Evolutionary conservation across 164 flowering plant species (phyloP).

Genomic region (Tinospora cordifolia): DNA sequence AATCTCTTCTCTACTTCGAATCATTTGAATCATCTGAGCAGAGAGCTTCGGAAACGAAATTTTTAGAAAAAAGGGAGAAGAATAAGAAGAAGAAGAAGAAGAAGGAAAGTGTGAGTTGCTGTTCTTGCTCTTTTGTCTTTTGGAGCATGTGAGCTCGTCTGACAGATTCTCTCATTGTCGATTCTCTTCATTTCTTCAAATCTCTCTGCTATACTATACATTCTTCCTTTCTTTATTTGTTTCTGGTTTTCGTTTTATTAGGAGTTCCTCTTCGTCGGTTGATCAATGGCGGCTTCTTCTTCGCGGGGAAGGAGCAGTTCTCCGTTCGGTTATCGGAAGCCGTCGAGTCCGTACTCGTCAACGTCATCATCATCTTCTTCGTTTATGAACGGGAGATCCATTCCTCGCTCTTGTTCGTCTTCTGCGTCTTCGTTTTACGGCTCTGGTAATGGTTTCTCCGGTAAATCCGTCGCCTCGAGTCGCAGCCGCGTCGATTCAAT

Average conservation of each 20-base stretch:
- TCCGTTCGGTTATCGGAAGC: constrained; percentile 60
- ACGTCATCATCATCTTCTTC: constrained; percentile 72
- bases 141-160: constrained; percentile 51
- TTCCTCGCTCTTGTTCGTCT: constrained; percentile 66
- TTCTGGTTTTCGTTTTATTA: constrained; percentile 12
- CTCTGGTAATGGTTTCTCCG: constrained; percentile 30
- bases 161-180: constrained; percentile 27
- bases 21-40: neutral
- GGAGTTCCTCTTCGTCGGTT: constrained; percentile 2
- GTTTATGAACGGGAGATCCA: constrained; percentile 36
- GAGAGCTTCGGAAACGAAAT: no score
- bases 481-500: constrained; percentile 37
- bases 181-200: constrained; percentile 12
- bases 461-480: constrained; percentile 61
- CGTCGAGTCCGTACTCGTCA: constrained; percentile 60
- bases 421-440: constrained; percentile 49
- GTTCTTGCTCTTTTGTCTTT: constrained; percentile 27
- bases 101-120: constrained; percentile 11
- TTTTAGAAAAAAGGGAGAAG: no score
- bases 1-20: neutral
- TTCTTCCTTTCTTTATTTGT: neutral
- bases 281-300: constrained; percentile 57
- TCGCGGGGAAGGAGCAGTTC: constrained; percentile 82
- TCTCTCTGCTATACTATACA: no score
- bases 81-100: neutral